Percentiles rank a stretch among this genome's conserved stretches.
Evolutionary conservation across 345 rosid species (phyloP).

Genomic region (Aegle marmelos): DNA sequence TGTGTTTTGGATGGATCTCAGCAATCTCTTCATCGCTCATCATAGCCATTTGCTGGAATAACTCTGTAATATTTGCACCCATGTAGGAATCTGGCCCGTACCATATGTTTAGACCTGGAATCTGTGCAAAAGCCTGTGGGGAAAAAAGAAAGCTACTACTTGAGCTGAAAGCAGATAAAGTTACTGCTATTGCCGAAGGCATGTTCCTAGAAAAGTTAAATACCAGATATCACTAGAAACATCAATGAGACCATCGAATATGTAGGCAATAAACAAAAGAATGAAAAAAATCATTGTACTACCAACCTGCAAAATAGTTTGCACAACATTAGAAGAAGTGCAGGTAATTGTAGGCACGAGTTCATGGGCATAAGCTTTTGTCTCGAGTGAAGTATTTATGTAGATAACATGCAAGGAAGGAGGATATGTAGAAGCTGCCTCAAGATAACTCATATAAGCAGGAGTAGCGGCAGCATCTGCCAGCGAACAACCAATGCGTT

Average conservation of each 20-base stretch:
- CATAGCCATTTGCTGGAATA: conserved; percentile 79
- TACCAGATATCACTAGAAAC: not conserved
- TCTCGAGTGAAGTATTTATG: conserved; percentile 92
- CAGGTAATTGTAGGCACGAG: conserved; percentile 97
- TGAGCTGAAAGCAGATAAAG: not conserved
- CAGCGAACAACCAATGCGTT: conserved; percentile 88
- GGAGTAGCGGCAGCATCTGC: conserved; percentile 96
- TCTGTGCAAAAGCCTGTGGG: conserved; percentile 79
- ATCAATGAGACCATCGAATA: not conserved
- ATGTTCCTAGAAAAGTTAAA: conserved; percentile 2
- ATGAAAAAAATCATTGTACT: not conserved
- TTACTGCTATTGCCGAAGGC: not conserved
- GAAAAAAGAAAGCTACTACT: not conserved
- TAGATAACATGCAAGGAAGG: conserved; percentile 88
- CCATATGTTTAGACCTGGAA: conserved; percentile 72
- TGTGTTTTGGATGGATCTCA: conserved; percentile 70
- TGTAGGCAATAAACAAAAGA: not conserved
- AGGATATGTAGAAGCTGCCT: conserved; percentile 54
- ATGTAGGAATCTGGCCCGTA: conserved; percentile 98
- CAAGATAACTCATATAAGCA: conserved; percentile 75
- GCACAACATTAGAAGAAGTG: conserved; percentile 95
- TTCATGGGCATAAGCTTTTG: conserved; percentile 94
- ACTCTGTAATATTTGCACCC: conserved; percentile 90
- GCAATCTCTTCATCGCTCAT: conserved; percentile 92
- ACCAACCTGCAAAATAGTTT: conserved; percentile 87